These are phyloP conservation scores for Daldinia sp. DNA, from an alignment of 2,329 filamentous ascomycete species.

Conservation along the genomic window DNA sequence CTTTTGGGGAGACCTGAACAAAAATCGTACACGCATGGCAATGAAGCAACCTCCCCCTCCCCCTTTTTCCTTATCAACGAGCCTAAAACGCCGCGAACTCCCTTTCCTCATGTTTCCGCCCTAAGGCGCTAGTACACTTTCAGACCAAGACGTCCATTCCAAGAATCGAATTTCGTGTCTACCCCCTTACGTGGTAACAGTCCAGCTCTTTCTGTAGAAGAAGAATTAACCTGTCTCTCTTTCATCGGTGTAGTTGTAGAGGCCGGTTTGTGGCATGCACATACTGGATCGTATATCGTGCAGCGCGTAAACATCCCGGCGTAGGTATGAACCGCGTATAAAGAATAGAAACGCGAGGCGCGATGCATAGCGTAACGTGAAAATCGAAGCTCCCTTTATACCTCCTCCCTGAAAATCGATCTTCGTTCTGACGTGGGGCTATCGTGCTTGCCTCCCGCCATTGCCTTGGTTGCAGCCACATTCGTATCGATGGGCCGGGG, in stretches of 20 bases:
- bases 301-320: not conserved
- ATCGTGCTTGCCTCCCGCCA: constrained; percentile 34
- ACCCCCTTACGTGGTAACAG: not conserved
- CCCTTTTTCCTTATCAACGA: constrained; percentile 4
- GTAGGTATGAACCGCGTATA: not conserved
- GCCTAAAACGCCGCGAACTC: constrained; percentile 17
- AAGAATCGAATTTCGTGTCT: constrained; percentile 8
- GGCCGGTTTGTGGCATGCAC: not conserved
- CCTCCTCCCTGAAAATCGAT: constrained; percentile 49
- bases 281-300: not conserved
- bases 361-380: not conserved
- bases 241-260: not conserved
- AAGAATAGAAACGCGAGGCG: not conserved
- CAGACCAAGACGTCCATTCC: not conserved
- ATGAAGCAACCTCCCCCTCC: not conserved
- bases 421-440: constrained; percentile 50
- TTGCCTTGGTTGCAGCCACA: constrained; percentile 21
- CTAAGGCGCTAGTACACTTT: constrained; percentile 2
- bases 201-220: not conserved
- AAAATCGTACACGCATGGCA: constrained; percentile 4
- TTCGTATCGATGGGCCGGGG: constrained; percentile 75
- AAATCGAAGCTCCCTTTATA: constrained; percentile 28
- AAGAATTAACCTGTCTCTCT: not conserved
- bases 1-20: constrained; percentile 4
- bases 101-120: not conserved